Evolutionary conservation across 2,329 filamentous ascomycete genomes (phyloP).

Genomic region (Microascus cirrosus): DNA sequence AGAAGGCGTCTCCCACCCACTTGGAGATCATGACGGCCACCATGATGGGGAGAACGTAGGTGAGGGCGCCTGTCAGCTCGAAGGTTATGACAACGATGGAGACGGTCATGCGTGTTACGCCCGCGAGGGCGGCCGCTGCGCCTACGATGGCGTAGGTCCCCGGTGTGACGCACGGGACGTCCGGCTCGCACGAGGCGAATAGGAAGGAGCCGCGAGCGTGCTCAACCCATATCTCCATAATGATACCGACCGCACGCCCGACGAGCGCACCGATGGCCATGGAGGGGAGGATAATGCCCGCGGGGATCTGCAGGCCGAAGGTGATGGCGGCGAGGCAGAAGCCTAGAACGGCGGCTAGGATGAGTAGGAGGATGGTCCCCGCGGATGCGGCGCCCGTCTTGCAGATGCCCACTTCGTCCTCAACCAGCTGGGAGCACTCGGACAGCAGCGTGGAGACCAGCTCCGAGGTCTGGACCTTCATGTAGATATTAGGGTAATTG

Average conservation of each 20-base stretch:
- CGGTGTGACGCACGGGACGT: slow-evolving; percentile 79
- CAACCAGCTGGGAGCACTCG: slow-evolving; percentile 71
- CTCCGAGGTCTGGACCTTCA: slow-evolving; percentile 85
- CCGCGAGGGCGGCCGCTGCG: slow-evolving; percentile 85
- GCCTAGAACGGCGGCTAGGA: slow-evolving; percentile 73
- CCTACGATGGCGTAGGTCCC: slow-evolving; percentile 96
- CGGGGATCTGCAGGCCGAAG: slow-evolving; percentile 88
- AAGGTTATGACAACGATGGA: slow-evolving; percentile 99
- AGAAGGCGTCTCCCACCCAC: slow-evolving; percentile 95
- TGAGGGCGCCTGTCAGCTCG: slow-evolving; percentile 89
- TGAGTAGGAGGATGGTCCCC: slow-evolving; percentile 68
- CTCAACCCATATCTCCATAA: slow-evolving; percentile 79
- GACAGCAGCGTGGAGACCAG: slow-evolving; percentile 86
- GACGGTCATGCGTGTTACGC: slow-evolving; percentile 91
- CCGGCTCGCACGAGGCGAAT: slow-evolving; percentile 74
- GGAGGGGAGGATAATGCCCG: slow-evolving; percentile 89
- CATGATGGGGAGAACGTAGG: slow-evolving; percentile 97
- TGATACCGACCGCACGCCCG: slow-evolving; percentile 78
- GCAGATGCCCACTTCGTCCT: slow-evolving; percentile 86
- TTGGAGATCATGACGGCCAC: slow-evolving; percentile 96
- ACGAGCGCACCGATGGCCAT: slow-evolving; percentile 91
- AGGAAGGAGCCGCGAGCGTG: slow-evolving; percentile 66
- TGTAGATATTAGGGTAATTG: slow-evolving; percentile 94
- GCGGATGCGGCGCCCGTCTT: slow-evolving; percentile 75
- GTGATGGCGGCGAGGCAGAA: slow-evolving; percentile 80